These are phyloP conservation scores for Linnemannia schmuckeri DNA, from an alignment of 192 early-diverging fungal genomes.

Conservation along the genomic window DNA sequence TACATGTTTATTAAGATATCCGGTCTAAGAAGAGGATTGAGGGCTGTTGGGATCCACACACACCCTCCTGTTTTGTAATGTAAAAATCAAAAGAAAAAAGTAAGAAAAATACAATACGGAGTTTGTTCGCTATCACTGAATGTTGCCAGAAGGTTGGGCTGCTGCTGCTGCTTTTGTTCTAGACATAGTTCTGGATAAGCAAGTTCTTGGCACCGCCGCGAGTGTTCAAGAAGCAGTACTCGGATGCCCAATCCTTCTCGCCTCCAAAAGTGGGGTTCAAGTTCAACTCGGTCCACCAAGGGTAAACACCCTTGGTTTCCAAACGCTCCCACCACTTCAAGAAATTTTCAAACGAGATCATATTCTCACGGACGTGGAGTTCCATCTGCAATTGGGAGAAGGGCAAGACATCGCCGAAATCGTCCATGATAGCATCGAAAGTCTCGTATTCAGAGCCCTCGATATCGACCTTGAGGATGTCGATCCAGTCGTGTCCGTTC, in stretches of 20 bases:
- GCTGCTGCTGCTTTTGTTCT: neutral
- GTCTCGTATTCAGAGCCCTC: slow-evolving; percentile 43
- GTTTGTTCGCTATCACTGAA: too few relatives aligned
- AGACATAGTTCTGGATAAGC: slow-evolving; percentile 48
- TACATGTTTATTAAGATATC: too few relatives aligned
- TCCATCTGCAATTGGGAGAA: slow-evolving; percentile 50
- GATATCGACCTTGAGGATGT: slow-evolving; percentile 54
- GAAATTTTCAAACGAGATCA: slow-evolving; percentile 20
- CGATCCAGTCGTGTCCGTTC: slow-evolving; percentile 56
- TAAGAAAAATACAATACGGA: too few relatives aligned
- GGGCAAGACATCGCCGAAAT: slow-evolving; percentile 44
- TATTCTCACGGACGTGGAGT: slow-evolving; percentile 20
- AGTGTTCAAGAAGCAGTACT: slow-evolving; percentile 52
- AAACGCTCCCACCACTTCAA: slow-evolving; percentile 48
- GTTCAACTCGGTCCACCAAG: slow-evolving; percentile 46
- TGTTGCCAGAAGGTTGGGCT: too few relatives aligned
- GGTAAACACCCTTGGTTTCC: slow-evolving; percentile 39
- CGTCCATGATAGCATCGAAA: slow-evolving; percentile 47
- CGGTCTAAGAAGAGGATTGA: too few relatives aligned
- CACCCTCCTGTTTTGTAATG: too few relatives aligned
- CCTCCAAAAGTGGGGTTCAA: slow-evolving; percentile 32
- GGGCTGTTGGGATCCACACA: too few relatives aligned
- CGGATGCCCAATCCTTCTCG: slow-evolving; percentile 24
- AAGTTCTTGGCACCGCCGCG: slow-evolving; percentile 41
- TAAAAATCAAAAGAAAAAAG: too few relatives aligned